A percentile compares a stretch with the other conserved stretches of the same genome.
Evolutionary conservation across 257 asterid genomes (phyloP).

Genomic region (Przewalskia tangutica): DNA sequence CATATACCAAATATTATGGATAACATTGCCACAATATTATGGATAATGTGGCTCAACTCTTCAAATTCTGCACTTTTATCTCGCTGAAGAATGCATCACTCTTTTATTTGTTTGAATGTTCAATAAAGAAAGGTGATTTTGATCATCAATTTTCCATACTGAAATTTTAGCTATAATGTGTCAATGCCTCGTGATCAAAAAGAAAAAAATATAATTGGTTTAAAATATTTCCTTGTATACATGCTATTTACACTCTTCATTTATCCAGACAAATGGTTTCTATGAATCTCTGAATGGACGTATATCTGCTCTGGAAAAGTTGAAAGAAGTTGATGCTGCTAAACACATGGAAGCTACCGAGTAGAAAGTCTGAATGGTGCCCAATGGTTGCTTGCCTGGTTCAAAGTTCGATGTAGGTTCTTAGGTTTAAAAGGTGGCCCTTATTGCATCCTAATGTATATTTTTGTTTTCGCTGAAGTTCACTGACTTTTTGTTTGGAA

Average conservation of each 20-base stretch:
- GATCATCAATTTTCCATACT: no score
- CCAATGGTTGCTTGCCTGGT: not conserved
- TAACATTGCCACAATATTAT: no score
- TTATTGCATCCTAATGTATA: not conserved
- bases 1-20: no score
- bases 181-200: no score
- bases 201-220: no score
- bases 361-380: constrained; percentile 12
- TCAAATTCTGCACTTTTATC: no score
- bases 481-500: not conserved
- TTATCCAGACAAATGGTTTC: constrained; percentile 31
- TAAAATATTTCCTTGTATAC: not conserved
- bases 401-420: not conserved
- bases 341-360: constrained; percentile 44
- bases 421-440: not conserved
- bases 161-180: no score
- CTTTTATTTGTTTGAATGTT: no score
- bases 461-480: not conserved
- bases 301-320: constrained; percentile 49
- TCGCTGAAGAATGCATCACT: no score
- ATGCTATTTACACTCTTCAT: not conserved
- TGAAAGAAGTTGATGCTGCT: constrained; percentile 45
- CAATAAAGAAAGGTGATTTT: no score
- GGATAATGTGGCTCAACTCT: no score
- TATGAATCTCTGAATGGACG: constrained; percentile 55